Conservation (phyloP, 2,329 filamentous ascomycete genomes). For the Xylaria sp. region DNA sequence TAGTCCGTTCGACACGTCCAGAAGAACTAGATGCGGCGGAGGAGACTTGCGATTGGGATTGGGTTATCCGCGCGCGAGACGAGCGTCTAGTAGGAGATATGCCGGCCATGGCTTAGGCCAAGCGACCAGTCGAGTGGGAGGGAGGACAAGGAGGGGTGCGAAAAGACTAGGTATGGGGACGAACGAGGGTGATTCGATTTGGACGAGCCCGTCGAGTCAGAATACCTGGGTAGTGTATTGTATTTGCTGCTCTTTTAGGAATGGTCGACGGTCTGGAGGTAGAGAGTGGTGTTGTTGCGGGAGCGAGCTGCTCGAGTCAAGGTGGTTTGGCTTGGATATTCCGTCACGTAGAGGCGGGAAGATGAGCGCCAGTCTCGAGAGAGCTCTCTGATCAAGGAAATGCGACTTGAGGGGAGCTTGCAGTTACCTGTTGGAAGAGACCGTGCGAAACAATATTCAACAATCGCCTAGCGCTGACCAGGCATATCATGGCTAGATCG, state of each 20-base stretch:
- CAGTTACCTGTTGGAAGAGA: constrained; percentile 23
- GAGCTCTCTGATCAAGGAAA: constrained; percentile 32
- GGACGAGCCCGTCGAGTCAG: constrained; percentile 10
- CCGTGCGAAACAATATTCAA: constrained; percentile 28
- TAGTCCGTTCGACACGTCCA: constrained; percentile 67
- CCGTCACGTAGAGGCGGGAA: background rate
- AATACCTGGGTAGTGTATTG: background rate
- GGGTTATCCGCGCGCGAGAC: constrained; percentile 78
- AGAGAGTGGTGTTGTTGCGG: constrained; percentile 5
- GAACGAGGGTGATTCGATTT: constrained; percentile 6
- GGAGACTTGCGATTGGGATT: constrained; percentile 70
- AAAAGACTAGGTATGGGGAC: constrained; percentile 8
- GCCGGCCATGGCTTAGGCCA: constrained; percentile 39
- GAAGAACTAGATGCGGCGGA: constrained; percentile 75
- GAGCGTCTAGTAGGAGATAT: constrained; percentile 72
- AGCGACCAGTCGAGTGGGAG: constrained; percentile 21
- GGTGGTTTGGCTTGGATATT: background rate
- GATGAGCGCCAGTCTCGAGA: background rate
- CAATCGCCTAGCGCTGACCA: constrained; percentile 20
- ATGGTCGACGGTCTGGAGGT: constrained; percentile 4
- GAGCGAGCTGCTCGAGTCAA: constrained; percentile 18
- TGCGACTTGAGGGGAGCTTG: constrained; percentile 24
- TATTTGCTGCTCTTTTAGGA: constrained; percentile 7
- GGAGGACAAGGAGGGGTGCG: constrained; percentile 18
- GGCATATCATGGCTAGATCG: constrained; percentile 28